A percentile compares a stretch with the other conserved stretches of the same genome.
phyloP scores from a whole-genome alignment of 208 protist species.

The Leptomonas pyrrhocoris region DNA sequence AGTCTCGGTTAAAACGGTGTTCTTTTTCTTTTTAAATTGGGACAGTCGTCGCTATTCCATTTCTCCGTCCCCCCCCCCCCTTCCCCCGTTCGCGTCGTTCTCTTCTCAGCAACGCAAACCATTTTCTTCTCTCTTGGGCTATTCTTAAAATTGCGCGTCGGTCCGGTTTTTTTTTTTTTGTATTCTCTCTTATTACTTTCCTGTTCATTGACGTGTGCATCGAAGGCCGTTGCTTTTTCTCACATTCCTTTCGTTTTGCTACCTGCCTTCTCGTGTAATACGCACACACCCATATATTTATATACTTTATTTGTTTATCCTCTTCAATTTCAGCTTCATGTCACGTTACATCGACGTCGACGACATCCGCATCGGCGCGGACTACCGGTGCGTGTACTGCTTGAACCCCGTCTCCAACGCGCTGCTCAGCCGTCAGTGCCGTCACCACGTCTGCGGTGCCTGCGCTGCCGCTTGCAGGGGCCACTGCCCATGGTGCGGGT shows the following conservation, averaged over 20 bases:
- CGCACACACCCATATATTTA: too few relatives aligned
- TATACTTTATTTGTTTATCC: neutral
- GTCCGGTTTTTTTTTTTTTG: conserved; percentile 1
- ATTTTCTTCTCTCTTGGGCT: neutral
- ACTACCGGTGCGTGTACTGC: conserved; percentile 16
- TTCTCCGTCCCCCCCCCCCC: neutral
- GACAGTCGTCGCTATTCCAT: too few relatives aligned
- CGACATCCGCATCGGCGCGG: conserved; percentile 11
- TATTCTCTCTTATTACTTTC: too few relatives aligned
- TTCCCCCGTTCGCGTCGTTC: neutral
- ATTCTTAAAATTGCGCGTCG: neutral
- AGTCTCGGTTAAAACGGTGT: too few relatives aligned
- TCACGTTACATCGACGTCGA: conserved; percentile 9
- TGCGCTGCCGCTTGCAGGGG: conserved; percentile 1
- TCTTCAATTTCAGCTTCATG: neutral
- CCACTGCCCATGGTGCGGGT: conserved; percentile 7
- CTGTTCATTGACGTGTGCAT: too few relatives aligned
- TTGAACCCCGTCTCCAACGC: conserved; percentile 12
- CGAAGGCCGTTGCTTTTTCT: too few relatives aligned
- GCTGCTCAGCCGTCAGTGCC: neutral
- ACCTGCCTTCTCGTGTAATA: neutral
- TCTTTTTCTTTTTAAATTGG: too few relatives aligned
- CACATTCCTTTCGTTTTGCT: neutral
- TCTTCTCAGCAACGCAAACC: neutral
- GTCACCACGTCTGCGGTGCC: neutral